Conservation (phyloP, 75 land plant species). For the Chamaecyparis obtusa region DNA sequence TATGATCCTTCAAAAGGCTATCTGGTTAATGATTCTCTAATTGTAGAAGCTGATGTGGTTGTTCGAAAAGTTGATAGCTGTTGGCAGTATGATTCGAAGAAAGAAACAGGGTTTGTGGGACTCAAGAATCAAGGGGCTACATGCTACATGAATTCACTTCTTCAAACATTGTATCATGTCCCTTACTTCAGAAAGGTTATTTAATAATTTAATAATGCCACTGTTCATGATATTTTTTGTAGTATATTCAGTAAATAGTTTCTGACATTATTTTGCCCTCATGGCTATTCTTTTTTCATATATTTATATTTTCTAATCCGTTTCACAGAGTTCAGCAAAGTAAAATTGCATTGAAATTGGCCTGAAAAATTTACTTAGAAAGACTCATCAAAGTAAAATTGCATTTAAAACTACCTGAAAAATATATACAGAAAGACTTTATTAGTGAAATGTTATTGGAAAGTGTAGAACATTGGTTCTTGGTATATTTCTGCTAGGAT, state of each 20-base stretch:
- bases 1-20: conserved; percentile 81
- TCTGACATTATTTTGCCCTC: not conserved
- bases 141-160: conserved; percentile 98
- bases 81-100: conserved; percentile 91
- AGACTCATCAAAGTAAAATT: too few species aligned
- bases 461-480: too few species aligned
- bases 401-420: too few species aligned
- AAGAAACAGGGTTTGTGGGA: conserved; percentile 97
- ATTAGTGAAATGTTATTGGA: too few species aligned
- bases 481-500: too few species aligned
- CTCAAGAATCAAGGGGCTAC: conserved; percentile 99
- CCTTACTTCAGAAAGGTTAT: conserved; percentile 92
- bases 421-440: too few species aligned
- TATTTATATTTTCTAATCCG: not conserved
- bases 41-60: conserved; percentile 86
- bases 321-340: too few species aligned
- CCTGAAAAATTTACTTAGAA: too few species aligned
- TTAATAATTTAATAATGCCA: not conserved
- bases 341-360: too few species aligned
- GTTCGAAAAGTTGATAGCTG: conserved; percentile 74
- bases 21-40: conserved; percentile 74
- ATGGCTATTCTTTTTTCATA: not conserved
- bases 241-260: not conserved
- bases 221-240: not conserved
- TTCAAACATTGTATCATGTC: conserved; percentile 91